Evolutionary conservation across 1,284 basidiomycete species (phyloP).

Genomic region (Sporisorium graminicola): DNA sequence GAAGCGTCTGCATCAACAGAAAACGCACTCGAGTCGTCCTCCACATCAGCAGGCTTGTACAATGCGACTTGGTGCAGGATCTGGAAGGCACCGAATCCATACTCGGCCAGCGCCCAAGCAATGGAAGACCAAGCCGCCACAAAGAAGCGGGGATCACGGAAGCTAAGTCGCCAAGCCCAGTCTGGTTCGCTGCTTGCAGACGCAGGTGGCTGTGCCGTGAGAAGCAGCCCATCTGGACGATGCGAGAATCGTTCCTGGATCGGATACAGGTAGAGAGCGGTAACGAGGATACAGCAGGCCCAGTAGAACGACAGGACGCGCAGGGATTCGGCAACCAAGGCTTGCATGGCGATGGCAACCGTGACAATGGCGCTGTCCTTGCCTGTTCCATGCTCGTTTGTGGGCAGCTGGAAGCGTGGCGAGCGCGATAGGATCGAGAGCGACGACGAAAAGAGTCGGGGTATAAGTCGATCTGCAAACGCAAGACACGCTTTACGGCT

Average conservation of each 20-base stretch:
- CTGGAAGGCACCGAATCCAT: constrained; percentile 41
- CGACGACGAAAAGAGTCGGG: constrained; percentile 30
- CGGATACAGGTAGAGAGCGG: constrained; percentile 44
- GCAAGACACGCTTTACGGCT: constrained; percentile 42
- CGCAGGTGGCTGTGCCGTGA: background rate
- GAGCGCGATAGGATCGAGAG: constrained; percentile 24
- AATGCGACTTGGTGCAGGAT: constrained; percentile 48
- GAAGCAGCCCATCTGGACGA: constrained; percentile 3
- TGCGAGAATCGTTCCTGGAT: constrained; percentile 34
- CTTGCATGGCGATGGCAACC: constrained; percentile 40
- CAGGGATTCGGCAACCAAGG: constrained; percentile 37
- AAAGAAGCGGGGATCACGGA: constrained; percentile 47
- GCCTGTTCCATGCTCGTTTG: constrained; percentile 9
- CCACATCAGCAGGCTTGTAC: constrained; percentile 33
- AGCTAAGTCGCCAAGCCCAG: constrained; percentile 49
- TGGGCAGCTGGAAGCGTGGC: constrained; percentile 23
- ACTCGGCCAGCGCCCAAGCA: constrained; percentile 46
- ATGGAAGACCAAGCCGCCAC: constrained; percentile 45
- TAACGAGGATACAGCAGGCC: constrained; percentile 48
- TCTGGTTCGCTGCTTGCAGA: constrained; percentile 11
- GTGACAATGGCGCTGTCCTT: constrained; percentile 34
- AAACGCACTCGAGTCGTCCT: background rate
- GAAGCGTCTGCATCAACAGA: background rate
- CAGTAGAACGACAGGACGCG: constrained; percentile 48
- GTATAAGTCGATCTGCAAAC: constrained; percentile 43